Evolutionary conservation across 2,329 filamentous ascomycete species (phyloP).

Genomic region (Pseudogymnoascus sp.): DNA sequence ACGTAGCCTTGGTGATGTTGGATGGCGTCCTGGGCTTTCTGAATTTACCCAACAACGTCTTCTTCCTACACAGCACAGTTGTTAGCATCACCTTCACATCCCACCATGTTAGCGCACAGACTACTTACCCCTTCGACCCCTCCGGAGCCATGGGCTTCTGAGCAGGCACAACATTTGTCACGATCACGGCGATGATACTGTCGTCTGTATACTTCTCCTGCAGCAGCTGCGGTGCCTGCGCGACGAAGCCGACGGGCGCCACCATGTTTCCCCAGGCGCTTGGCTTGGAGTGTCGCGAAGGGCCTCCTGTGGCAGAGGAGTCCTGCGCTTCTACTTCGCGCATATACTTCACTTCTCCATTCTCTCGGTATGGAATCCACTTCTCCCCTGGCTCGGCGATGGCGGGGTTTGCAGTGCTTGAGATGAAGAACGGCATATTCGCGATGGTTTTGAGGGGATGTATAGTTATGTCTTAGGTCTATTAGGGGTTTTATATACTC

Average conservation of each 20-base stretch:
- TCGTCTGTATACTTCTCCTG: slow-evolving; percentile 24
- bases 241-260: slow-evolving; percentile 15
- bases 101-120: neutral
- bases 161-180: slow-evolving; percentile 15
- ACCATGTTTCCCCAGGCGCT: slow-evolving; percentile 12
- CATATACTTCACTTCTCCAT: neutral
- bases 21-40: neutral
- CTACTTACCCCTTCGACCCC: neutral
- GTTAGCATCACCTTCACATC: neutral
- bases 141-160: neutral
- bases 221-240: slow-evolving; percentile 19
- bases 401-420: neutral
- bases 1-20: slow-evolving; percentile 22
- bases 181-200: slow-evolving; percentile 25
- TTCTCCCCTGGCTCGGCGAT: neutral
- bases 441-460: neutral
- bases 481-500: neutral
- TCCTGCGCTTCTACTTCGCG: slow-evolving; percentile 12
- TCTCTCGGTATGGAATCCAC: neutral
- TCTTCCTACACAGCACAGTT: neutral
- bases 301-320: slow-evolving; percentile 22
- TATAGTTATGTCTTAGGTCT: neutral
- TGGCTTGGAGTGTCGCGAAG: slow-evolving; percentile 16
- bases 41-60: slow-evolving; percentile 12
- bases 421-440: neutral